Percentiles rank a stretch among this genome's conserved stretches.
Evolutionary conservation across 2,329 filamentous ascomycete genomes (phyloP).

Genomic region (Sarocladiaceae sp.): DNA sequence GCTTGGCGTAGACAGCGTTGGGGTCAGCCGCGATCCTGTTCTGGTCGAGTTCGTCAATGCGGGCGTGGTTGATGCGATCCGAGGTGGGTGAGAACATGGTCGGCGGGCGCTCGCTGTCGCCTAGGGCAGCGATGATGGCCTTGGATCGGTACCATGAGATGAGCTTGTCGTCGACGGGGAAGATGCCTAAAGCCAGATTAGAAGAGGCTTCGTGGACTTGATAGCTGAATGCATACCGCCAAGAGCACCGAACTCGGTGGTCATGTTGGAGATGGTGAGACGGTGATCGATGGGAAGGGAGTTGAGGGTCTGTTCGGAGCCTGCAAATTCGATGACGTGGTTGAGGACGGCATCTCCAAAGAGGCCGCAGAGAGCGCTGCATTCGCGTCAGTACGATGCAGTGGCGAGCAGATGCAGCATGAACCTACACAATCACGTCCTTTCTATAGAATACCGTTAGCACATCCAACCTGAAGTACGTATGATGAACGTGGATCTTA

Average conservation of each 20-base stretch:
- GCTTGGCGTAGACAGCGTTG: conserved; percentile 75
- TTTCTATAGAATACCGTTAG: conserved; percentile 39
- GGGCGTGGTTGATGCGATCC: conserved; percentile 62
- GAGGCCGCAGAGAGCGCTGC: conserved; percentile 65
- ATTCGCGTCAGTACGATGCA: neutral
- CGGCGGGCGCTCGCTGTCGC: conserved; percentile 23
- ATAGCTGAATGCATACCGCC: conserved; percentile 19
- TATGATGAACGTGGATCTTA: neutral
- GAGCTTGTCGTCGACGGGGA: conserved; percentile 72
- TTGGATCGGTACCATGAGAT: conserved; percentile 69
- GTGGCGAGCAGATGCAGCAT: neutral
- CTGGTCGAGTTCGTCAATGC: conserved; percentile 64
- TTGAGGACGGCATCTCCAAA: conserved; percentile 91
- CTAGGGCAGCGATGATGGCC: conserved; percentile 65
- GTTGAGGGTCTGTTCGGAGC: conserved; percentile 67
- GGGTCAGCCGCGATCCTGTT: conserved; percentile 65
- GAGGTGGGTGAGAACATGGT: conserved; percentile 33
- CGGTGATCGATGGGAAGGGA: conserved; percentile 68
- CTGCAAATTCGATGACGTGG: conserved; percentile 82
- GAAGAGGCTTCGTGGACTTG: neutral
- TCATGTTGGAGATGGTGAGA: conserved; percentile 74
- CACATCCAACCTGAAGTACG: neutral
- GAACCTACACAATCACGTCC: conserved; percentile 68
- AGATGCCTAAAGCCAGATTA: conserved; percentile 31
- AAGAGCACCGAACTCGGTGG: conserved; percentile 73